Evolutionary conservation across 2,329 filamentous ascomycete genomes (phyloP).

Genomic region (Ambrosiella xylebori): DNA sequence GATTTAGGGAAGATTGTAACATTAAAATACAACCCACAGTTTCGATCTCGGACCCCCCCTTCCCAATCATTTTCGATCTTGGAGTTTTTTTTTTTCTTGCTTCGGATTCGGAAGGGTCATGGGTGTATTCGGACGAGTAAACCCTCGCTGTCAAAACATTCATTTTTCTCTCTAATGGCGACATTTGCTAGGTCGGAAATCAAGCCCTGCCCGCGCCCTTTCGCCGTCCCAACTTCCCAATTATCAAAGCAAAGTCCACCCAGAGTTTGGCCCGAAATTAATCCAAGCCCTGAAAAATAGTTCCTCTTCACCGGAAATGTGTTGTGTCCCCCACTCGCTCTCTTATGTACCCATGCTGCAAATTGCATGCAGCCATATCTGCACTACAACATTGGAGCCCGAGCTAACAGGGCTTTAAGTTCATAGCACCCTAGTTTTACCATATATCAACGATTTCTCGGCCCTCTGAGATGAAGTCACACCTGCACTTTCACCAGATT

Average conservation of each 20-base stretch:
- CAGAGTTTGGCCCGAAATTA: too few species aligned
- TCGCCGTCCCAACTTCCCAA: too few species aligned
- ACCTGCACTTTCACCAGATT: neutral
- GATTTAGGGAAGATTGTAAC: neutral
- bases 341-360: neutral
- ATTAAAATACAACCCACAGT: neutral
- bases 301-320: too few species aligned
- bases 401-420: constrained; percentile 5
- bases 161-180: neutral
- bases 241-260: too few species aligned
- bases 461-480: neutral
- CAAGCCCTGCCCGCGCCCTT: too few species aligned
- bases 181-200: neutral
- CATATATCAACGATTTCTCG: neutral
- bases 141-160: neutral
- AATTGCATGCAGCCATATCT: constrained; percentile 3
- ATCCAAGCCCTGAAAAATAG: too few species aligned
- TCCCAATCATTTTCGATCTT: neutral
- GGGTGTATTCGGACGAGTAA: neutral
- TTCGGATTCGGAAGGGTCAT: neutral
- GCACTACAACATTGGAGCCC: constrained; percentile 1
- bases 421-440: neutral
- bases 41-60: neutral
- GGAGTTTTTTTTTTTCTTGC: neutral
- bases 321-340: neutral